phyloP scores from a whole-genome alignment of 495 filamentous ascomycete species.

The Penicillium desertorum region DNA sequence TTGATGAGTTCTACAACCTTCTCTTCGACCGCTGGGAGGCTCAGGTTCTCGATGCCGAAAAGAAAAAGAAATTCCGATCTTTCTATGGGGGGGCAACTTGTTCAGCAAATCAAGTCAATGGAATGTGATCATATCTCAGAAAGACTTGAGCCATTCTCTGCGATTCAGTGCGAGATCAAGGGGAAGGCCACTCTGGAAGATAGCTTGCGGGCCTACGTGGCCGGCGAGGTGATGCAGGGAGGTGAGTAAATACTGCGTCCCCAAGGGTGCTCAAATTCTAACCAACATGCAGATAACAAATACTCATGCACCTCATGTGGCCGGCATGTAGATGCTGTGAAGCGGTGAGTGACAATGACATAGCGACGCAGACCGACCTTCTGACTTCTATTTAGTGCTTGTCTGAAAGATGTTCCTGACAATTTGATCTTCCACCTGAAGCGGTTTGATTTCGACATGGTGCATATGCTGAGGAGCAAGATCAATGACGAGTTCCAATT shows the following conservation, averaged over 20 bases:
- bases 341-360: constrained; percentile 53
- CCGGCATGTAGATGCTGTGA: constrained; percentile 90
- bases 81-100: constrained; percentile 87
- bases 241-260: constrained; percentile 45
- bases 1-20: constrained; percentile 95
- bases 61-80: constrained; percentile 73
- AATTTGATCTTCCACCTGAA: constrained; percentile 96
- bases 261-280: constrained; percentile 11
- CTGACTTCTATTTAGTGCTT: constrained; percentile 54
- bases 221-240: constrained; percentile 96
- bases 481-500: constrained; percentile 96
- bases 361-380: neutral
- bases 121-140: constrained; percentile 95
- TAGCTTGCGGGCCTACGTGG: constrained; percentile 89
- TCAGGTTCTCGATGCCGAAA: constrained; percentile 65
- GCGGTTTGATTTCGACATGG: constrained; percentile 91
- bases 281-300: constrained; percentile 71
- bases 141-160: constrained; percentile 84
- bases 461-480: constrained; percentile 80
- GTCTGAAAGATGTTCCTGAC: constrained; percentile 89
- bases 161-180: constrained; percentile 96
- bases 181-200: constrained; percentile 82
- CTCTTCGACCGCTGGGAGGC: constrained; percentile 90
- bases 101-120: constrained; percentile 92
- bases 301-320: constrained; percentile 94